Percentiles rank a stretch among this genome's conserved stretches.
Evolutionary conservation across 352 stramenopile species (phyloP).

Genomic region (Pythium phragmitis): DNA sequence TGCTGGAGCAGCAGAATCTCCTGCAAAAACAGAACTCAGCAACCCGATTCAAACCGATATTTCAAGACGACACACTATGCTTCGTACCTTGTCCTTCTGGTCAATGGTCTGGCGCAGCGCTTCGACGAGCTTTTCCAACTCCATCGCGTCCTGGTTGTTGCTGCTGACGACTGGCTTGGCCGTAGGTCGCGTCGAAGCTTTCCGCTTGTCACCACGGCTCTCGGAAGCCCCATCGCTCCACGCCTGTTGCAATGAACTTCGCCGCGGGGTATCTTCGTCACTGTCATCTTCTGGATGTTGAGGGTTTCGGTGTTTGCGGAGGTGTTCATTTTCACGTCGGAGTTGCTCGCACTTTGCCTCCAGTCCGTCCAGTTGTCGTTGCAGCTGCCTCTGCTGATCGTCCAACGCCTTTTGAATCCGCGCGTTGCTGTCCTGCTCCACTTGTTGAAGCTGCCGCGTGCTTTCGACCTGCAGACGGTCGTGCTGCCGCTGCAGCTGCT

Average conservation of each 20-base stretch:
- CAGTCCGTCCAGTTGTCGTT: constrained; percentile 31
- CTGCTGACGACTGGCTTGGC: neutral
- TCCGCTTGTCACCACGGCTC: neutral
- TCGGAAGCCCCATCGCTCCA: constrained; percentile 6
- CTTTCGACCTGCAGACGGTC: constrained; percentile 21
- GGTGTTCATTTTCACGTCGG: constrained; percentile 17
- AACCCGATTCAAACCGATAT: neutral
- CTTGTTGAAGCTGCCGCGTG: constrained; percentile 1
- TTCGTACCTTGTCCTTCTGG: constrained; percentile 45
- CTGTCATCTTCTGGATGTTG: constrained; percentile 8
- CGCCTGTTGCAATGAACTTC: constrained; percentile 7
- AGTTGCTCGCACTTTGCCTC: constrained; percentile 27
- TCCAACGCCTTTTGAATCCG: constrained; percentile 23
- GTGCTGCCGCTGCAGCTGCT: constrained; percentile 26
- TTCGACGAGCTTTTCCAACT: constrained; percentile 43
- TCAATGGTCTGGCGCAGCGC: constrained; percentile 39
- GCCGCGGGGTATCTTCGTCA: constrained; percentile 1
- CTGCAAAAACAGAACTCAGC: constrained; percentile 24
- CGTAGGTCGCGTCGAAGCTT: neutral
- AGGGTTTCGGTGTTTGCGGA: constrained; percentile 10
- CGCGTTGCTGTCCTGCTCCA: neutral
- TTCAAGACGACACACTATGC: neutral
- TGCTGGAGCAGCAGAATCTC: constrained; percentile 76
- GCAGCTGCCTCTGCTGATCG: constrained; percentile 25
- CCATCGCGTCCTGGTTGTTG: constrained; percentile 47